Evolutionary conservation across 257 asterid species (phyloP), one percentile per base, ranked within the genome.

Genomic region (Penstemon eatonii): DNA sequence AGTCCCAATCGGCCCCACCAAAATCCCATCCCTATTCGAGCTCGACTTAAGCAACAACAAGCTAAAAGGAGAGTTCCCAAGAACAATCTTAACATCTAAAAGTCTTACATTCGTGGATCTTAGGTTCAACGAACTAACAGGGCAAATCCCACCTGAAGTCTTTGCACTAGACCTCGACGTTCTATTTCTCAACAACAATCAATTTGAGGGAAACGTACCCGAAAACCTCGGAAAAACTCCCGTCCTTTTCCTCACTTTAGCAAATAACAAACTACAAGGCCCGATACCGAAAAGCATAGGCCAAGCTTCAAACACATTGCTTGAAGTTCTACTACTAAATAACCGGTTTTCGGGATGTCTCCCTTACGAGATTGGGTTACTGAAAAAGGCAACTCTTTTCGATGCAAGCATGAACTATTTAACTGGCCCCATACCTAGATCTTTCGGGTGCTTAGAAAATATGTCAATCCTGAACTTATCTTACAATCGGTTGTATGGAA

Each of bases 1-100:
- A 1, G 9, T 80, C 49, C 85, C 85, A 6, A 0, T 10, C 5
- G 44, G 25, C 6, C 49, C 80, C 19, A 3, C 52, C 8, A 54
- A 55, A 2, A 7, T 74, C 38, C 77, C 63, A 0, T 70, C 64
- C 5, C 73, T 83, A 10, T 77, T 55, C 52, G 87, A 83, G 59
- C 62, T 83, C n/a, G 85, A 80, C 52, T 18, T 80, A 68, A 83
- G 87, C 52, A 83, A 83, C 81, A 83, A 80, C 76, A 43, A 66
- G 9, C 66, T 62, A 57, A 11, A 15, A 1, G 85, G 85, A 5
- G 5, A 56, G n/a, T 83, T 83, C 58, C 87, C 87, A 0, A 15
- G 7, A 5, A 11, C 57, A 41, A 70, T 79, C 41, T 80, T 83
- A 10, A 51, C 62, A 11, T 76, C 82, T 8, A 67, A 80, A 8